Base-by-base conservation (phyloP, 1,284 basidiomycete genomes). In the Puccinia novopanici region DNA sequence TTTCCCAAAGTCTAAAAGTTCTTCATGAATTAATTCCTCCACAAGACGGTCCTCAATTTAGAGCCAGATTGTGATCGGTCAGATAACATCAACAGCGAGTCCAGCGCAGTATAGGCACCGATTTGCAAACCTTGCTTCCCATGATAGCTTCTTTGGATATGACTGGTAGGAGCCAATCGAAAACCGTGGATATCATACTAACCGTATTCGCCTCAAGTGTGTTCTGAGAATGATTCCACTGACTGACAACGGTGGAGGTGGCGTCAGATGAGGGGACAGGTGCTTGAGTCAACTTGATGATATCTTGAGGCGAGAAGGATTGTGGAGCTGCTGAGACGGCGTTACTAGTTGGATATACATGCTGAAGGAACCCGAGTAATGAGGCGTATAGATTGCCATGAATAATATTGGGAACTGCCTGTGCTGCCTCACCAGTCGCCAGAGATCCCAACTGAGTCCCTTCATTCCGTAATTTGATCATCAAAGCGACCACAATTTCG, bases 91-190 rank as follows among this genome's bases (percentile, higher is more conserved):
- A 91, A 88, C 13, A 95, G 87, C 15, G 92, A 89, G 85, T 95
- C 92, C 72, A 96, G 88, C 6, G 93, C 88, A 87, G 93, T 92
- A 85, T 95, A 96, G 24, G 93, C 92, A 95, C 91, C 24, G 95
- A 96, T 87, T 95, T 93, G 95, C 95, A 98, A 0, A 98, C 93
- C 85, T 98, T 95, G 42, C 92, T 91, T 13, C 94, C 95, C 83
- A 98, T 95, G 81, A 95, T 92, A 0, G 94, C 95, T 85, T 99
- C 96, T 24, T 93, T 89, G 52, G 93, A 91, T 40, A 98, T 88
- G n/a, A 91, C 88, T 0, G 90, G 87, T 0, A 95, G 88, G 27
- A 99, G 87, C 3, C 92, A 89, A 81, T 97, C 95, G 68, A 87
- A 86, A 50, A 86, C 85, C 0, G 85, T 82, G 79, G 90, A 88